Conservation (phyloP, 2,329 filamentous ascomycete genomes). For the Xylaria digitata region DNA sequence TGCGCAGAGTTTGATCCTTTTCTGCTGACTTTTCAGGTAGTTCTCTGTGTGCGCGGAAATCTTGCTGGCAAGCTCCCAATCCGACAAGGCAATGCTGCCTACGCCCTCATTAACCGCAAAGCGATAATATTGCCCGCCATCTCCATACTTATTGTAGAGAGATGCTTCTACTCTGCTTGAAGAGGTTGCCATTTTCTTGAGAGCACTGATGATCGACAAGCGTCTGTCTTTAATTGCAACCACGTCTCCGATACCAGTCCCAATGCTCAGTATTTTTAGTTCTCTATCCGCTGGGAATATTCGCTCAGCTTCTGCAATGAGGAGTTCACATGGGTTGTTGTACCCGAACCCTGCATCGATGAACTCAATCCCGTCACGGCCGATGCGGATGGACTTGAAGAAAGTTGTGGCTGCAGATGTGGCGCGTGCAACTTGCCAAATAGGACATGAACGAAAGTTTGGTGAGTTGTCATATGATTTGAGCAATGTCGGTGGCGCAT, state of each 20-base stretch:
- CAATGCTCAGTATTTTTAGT: neutral
- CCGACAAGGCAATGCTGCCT: too few relatives aligned
- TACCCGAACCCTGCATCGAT: neutral
- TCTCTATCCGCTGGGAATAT: neutral
- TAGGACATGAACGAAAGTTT: neutral
- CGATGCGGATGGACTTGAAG: neutral
- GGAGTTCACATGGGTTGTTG: neutral
- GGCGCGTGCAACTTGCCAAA: conserved; percentile 2
- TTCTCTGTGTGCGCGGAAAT: neutral
- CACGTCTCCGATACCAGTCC: neutral
- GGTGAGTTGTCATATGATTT: neutral
- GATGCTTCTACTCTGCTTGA: neutral
- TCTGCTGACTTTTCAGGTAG: neutral
- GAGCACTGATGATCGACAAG: neutral
- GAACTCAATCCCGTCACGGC: neutral
- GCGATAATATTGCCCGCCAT: neutral
- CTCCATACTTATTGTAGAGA: neutral
- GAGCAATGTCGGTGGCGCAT: neutral
- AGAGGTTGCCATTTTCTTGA: neutral
- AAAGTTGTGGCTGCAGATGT: neutral
- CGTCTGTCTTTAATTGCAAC: neutral
- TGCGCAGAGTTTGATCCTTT: neutral
- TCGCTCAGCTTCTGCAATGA: neutral
- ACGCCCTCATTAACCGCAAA: neutral
- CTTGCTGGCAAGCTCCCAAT: neutral